phyloP scores from a whole-genome alignment of 768 basidiomycete genomes.

The Coprinopsis cinerea region DNA sequence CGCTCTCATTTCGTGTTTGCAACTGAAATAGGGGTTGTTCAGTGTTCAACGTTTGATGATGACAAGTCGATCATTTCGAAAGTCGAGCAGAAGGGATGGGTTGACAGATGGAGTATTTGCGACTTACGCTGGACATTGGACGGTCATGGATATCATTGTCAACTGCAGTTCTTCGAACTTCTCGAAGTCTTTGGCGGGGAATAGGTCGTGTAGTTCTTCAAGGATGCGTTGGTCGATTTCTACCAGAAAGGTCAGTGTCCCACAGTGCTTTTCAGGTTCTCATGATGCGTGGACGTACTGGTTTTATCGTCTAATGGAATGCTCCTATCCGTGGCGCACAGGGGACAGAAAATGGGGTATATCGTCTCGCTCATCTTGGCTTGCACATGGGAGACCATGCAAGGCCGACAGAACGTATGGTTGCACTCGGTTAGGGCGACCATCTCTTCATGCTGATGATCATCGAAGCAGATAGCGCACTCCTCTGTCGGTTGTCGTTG shows the following conservation, averaged over 20 bases:
- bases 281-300: not conserved
- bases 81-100: not conserved
- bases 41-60: too few species aligned
- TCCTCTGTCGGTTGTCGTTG: not conserved
- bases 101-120: not conserved
- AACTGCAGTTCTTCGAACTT: constrained; percentile 10
- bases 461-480: constrained; percentile 6
- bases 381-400: constrained; percentile 6
- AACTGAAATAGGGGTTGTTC: not conserved
- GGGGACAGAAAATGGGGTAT: constrained; percentile 7
- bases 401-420: constrained; percentile 6
- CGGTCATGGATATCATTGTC: constrained; percentile 1
- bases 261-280: not conserved
- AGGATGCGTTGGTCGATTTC: constrained; percentile 9
- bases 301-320: not conserved
- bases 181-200: constrained; percentile 1
- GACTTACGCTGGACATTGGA: constrained; percentile 10
- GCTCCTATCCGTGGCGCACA: not conserved
- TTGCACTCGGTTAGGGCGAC: constrained; percentile 5
- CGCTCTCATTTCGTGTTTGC: constrained; percentile 6
- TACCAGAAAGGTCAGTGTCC: not conserved
- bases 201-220: not conserved
- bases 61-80: too few species aligned
- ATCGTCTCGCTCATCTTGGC: constrained; percentile 5
- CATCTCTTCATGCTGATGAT: not conserved